These are phyloP conservation scores for Triticum monococcum DNA, from an alignment of 176 grass and related monocot species.

Conservation along the genomic window DNA sequence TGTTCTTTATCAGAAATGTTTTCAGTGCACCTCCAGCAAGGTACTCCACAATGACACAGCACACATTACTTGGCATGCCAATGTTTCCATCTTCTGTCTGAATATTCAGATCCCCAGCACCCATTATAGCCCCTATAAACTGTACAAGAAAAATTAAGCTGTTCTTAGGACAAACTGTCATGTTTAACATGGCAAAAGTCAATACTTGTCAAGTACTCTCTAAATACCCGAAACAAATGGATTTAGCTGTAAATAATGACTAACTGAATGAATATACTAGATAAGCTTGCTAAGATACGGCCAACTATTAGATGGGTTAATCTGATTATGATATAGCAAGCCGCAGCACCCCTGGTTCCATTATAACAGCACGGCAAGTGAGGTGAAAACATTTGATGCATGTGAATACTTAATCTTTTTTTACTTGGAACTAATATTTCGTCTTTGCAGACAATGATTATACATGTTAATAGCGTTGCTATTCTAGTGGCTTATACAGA, in stretches of 20 bases:
- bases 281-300: not conserved
- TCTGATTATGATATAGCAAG: not conserved
- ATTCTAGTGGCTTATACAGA: not conserved
- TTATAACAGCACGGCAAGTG: not conserved
- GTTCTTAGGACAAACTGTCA: not conserved
- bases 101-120: slow-evolving; percentile 80
- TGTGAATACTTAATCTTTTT: not conserved
- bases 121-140: slow-evolving; percentile 96
- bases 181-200: not conserved
- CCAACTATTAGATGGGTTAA: not conserved
- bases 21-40: slow-evolving; percentile 87
- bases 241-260: not conserved
- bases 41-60: slow-evolving; percentile 91
- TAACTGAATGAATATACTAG: not conserved
- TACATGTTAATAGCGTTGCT: too few species aligned
- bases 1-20: slow-evolving; percentile 90
- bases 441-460: not conserved
- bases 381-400: not conserved
- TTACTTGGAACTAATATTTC: not conserved
- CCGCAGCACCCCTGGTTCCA: too few species aligned
- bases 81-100: slow-evolving; percentile 79
- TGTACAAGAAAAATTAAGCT: slow-evolving; percentile 32
- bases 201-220: not conserved
- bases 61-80: slow-evolving; percentile 82
- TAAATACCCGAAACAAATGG: not conserved